Evolutionary conservation across 306 rosid species (phyloP).

Genomic region (Prosopis cineraria): DNA sequence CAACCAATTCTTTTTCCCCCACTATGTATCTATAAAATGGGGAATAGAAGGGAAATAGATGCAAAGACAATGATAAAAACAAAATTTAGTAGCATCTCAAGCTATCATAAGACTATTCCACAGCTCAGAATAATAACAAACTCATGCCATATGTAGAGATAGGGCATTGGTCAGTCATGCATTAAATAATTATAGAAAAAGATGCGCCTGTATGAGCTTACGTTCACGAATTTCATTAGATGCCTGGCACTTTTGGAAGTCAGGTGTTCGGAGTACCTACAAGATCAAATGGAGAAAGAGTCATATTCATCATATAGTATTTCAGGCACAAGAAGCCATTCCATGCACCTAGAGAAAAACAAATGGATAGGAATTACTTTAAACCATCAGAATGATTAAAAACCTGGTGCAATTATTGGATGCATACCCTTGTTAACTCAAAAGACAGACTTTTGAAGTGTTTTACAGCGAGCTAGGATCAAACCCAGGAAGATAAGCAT

Average conservation of each 20-base stretch:
- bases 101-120: not conserved
- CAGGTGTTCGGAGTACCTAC: slow-evolving; percentile 59
- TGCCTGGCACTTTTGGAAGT: slow-evolving; percentile 56
- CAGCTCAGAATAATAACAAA: not conserved
- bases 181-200: not conserved
- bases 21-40: too few species aligned
- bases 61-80: not conserved
- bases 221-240: slow-evolving; percentile 63
- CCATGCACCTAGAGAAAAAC: not conserved
- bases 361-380: not conserved
- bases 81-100: not conserved
- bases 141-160: not conserved
- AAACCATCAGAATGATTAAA: slow-evolving; percentile 16
- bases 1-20: not conserved
- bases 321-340: slow-evolving; percentile 2
- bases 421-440: slow-evolving; percentile 6
- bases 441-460: slow-evolving; percentile 11
- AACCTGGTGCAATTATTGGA: slow-evolving; percentile 12
- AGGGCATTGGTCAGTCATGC: not conserved
- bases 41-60: not conserved
- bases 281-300: slow-evolving; percentile 24
- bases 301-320: slow-evolving; percentile 2
- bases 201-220: slow-evolving; percentile 35
- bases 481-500: not conserved
- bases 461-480: not conserved